A percentile compares a stretch with the other conserved stretches of the same genome.
Conservation (phyloP, 148 eudicot species). For the Spergularia bocconei region DNA sequence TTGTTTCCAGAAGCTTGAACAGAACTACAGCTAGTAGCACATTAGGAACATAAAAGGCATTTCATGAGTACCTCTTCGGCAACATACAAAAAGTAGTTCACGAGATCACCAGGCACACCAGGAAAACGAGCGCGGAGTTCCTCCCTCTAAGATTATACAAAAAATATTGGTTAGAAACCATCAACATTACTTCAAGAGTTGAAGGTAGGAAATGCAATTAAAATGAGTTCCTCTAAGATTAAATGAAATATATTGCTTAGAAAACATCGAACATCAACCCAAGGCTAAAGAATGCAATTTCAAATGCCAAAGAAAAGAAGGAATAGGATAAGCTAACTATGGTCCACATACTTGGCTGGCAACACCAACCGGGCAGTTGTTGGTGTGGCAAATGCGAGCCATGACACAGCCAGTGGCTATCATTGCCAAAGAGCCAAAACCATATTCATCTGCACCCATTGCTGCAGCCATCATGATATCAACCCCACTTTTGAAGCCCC, state of each 20-base stretch:
- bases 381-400: constrained; percentile 99
- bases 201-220: not conserved
- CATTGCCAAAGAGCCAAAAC: constrained; percentile 99
- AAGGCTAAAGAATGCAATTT: not conserved
- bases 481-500: constrained; percentile 97
- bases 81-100: constrained; percentile 92
- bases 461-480: constrained; percentile 99
- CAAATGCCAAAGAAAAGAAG: not conserved
- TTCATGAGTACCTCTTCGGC: constrained; percentile 76
- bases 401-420: constrained; percentile 99
- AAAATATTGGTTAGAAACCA: not conserved
- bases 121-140: constrained; percentile 98
- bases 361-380: constrained; percentile 99
- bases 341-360: constrained; percentile 78
- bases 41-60: not conserved
- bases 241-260: not conserved
- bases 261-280: not conserved
- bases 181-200: not conserved
- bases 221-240: constrained; percentile 37
- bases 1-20: too few relatives aligned
- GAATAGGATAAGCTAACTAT: not conserved
- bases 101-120: constrained; percentile 98
- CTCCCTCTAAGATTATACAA: constrained; percentile 59
- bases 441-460: constrained; percentile 99
- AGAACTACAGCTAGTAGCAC: not conserved